Percentiles rank a stretch among this genome's conserved stretches.
Evolutionary conservation across 345 rosid species (phyloP).

Genomic region (Noccaea caerulescens): DNA sequence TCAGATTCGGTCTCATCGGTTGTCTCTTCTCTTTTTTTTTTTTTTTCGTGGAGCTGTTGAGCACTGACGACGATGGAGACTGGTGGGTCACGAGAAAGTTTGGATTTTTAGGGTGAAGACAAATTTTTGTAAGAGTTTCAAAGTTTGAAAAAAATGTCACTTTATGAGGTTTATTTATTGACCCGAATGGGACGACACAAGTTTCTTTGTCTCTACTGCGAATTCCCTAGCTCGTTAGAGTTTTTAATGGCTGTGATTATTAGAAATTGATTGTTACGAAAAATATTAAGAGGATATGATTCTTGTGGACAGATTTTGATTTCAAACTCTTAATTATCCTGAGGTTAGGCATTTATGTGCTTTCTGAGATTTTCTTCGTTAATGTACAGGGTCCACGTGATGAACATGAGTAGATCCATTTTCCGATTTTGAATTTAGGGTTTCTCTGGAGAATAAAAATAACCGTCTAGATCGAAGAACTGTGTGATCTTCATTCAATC

Average conservation of each 20-base stretch:
- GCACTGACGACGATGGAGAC: conserved; percentile 23
- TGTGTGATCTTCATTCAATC: not conserved
- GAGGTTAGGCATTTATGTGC: conserved; percentile 2
- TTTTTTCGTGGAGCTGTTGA: not conserved
- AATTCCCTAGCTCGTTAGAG: not conserved
- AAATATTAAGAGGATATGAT: not conserved
- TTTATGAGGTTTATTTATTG: not conserved
- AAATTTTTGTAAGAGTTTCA: conserved; percentile 5
- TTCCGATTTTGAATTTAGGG: conserved; percentile 15
- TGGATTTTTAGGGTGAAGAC: conserved; percentile 31
- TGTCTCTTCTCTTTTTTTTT: not conserved
- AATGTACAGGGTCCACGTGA: conserved; percentile 41
- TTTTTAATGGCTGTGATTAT: conserved; percentile 19
- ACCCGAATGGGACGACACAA: conserved; percentile 18
- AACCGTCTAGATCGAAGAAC: conserved; percentile 12
- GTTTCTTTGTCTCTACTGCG: conserved; percentile 22
- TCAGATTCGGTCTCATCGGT: not conserved
- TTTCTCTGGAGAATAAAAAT: not conserved
- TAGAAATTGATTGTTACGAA: not conserved
- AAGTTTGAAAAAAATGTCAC: not conserved
- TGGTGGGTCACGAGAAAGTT: conserved; percentile 38
- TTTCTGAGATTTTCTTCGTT: not conserved
- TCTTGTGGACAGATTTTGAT: conserved; percentile 24
- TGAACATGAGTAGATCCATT: conserved; percentile 19
- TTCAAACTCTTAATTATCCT: conserved; percentile 25